phyloP scores from a whole-genome alignment of 2,329 filamentous ascomycete species.

The Helotiales sp. region DNA sequence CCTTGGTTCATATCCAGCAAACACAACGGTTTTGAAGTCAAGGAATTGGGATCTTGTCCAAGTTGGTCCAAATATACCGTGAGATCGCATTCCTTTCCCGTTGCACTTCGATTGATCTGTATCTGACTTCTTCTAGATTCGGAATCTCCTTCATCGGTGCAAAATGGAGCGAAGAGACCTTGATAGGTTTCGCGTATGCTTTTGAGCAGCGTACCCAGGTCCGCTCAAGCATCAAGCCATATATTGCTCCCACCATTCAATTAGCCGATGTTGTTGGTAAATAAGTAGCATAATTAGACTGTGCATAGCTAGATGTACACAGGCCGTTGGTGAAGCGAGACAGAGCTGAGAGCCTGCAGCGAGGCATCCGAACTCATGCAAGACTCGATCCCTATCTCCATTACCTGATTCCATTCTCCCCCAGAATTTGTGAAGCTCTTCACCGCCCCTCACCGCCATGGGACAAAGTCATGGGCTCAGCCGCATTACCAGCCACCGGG shows the following conservation, averaged over 20 bases:
- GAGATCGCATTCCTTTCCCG: slow-evolving; percentile 8
- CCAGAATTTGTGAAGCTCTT: background rate
- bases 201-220: slow-evolving; percentile 59
- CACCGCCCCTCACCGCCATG: background rate
- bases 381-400: background rate
- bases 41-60: slow-evolving; percentile 56
- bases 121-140: slow-evolving; percentile 47
- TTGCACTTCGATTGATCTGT: background rate
- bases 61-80: slow-evolving; percentile 57
- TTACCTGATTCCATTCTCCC: background rate
- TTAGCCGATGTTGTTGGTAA: slow-evolving; percentile 20
- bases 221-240: slow-evolving; percentile 53
- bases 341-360: background rate
- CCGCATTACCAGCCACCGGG: background rate
- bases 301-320: background rate
- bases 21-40: slow-evolving; percentile 49
- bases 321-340: background rate
- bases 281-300: background rate
- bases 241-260: slow-evolving; percentile 36
- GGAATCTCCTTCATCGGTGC: slow-evolving; percentile 67
- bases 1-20: slow-evolving; percentile 58
- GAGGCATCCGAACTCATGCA: background rate
- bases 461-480: no score
- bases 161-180: slow-evolving; percentile 62
- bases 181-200: slow-evolving; percentile 70